Conservation (phyloP, 257 asterid species). For the Petunia axillaris region DNA sequence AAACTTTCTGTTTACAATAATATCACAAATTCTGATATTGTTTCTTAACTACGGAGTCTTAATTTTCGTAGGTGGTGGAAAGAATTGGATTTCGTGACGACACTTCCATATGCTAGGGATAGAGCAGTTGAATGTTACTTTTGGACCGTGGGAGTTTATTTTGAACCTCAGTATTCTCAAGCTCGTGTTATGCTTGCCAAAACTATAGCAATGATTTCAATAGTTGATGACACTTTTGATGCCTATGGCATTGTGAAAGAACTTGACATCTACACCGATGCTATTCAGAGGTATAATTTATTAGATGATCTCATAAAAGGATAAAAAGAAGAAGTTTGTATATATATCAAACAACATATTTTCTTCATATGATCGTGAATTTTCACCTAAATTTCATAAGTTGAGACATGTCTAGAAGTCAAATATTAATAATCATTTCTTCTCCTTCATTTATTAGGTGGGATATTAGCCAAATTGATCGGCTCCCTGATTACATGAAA, state of each 20-base stretch:
- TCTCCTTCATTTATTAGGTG: neutral
- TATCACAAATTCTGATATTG: neutral
- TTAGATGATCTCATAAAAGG: too few relatives aligned
- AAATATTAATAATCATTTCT: too few relatives aligned
- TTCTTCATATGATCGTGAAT: too few relatives aligned
- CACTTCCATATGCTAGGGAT: slow-evolving; percentile 33
- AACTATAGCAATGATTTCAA: neutral
- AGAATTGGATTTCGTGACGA: slow-evolving; percentile 25
- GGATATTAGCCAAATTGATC: neutral
- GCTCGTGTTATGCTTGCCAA: slow-evolving; percentile 31
- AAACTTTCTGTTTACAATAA: too few relatives aligned
- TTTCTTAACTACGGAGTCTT: too few relatives aligned
- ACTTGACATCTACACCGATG: slow-evolving; percentile 23
- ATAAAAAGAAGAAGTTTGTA: too few relatives aligned
- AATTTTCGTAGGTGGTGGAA: slow-evolving; percentile 33
- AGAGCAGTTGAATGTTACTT: slow-evolving; percentile 36
- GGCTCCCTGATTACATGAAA: neutral
- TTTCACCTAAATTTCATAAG: too few relatives aligned
- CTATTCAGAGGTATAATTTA: slow-evolving; percentile 21
- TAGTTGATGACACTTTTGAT: slow-evolving; percentile 38
- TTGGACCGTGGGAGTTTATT: slow-evolving; percentile 32
- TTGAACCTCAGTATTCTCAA: slow-evolving; percentile 28
- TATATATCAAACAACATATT: too few relatives aligned
- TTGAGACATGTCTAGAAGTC: too few relatives aligned
- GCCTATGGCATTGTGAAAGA: slow-evolving; percentile 31